These are phyloP conservation scores for Zancudomyces culisetae DNA, from an alignment of 371 early-diverging fungal genomes.

Conservation along the genomic window DNA sequence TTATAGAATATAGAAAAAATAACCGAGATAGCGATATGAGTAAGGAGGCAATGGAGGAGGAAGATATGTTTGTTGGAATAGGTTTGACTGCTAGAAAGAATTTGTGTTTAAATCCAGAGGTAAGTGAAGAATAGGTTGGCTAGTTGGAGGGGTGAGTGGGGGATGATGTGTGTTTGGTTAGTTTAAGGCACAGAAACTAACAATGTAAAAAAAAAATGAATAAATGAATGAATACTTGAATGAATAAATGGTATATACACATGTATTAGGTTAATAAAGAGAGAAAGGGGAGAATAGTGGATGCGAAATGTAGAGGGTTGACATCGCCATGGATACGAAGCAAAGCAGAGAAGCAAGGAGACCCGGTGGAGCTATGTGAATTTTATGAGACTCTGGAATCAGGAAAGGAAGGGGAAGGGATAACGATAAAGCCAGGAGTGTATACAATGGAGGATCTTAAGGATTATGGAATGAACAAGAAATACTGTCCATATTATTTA, in stretches of 20 bases:
- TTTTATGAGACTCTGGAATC: conserved; percentile 56
- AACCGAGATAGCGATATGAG: conserved; percentile 36
- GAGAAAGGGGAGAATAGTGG: conserved; percentile 67
- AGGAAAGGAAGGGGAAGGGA: conserved; percentile 44
- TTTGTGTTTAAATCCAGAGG: conserved; percentile 84
- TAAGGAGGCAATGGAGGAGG: no score
- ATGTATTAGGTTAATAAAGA: conserved; percentile 42
- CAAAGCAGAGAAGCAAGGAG: conserved; percentile 31
- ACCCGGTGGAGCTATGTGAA: conserved; percentile 43
- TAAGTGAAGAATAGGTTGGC: conserved; percentile 6
- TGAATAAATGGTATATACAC: no score
- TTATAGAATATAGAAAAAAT: conserved; percentile 63
- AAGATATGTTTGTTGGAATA: conserved; percentile 81
- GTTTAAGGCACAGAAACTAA: no score
- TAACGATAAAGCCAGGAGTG: conserved; percentile 71
- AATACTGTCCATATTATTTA: conserved; percentile 91
- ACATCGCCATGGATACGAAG: conserved; percentile 91
- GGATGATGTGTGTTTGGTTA: background rate
- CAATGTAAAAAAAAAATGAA: no score
- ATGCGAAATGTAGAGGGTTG: conserved; percentile 75
- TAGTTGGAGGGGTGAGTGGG: background rate
- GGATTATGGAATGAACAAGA: conserved; percentile 46
- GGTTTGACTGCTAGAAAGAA: conserved; percentile 92
- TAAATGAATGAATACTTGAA: no score
- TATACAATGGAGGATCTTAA: conserved; percentile 92